Conservation (phyloP, 1,139 yeast genomes). For the Arxiozyma bovina region DNA sequence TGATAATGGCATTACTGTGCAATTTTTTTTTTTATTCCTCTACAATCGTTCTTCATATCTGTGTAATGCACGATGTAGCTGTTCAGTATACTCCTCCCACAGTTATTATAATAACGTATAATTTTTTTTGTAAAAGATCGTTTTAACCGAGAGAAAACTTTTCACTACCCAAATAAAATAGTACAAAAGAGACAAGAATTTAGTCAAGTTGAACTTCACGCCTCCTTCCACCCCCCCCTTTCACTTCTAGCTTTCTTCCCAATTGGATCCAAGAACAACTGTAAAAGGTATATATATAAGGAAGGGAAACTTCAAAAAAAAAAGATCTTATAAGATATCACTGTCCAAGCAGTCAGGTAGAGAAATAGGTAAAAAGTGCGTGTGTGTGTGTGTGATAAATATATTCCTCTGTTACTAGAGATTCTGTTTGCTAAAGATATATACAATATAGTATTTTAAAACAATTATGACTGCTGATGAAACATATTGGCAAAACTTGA, state of each 20-base stretch:
- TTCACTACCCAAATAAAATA: not conserved
- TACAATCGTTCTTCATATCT: too few species aligned
- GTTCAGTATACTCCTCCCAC: too few species aligned
- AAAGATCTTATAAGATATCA: too few species aligned
- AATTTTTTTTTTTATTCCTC: too few species aligned
- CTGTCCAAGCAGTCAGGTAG: not conserved
- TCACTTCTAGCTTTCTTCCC: not conserved
- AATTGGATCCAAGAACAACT: not conserved
- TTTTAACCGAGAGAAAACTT: not conserved
- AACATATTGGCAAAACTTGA: constrained; percentile 24
- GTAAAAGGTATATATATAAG: not conserved
- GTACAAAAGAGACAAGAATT: not conserved
- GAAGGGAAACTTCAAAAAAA: too few species aligned
- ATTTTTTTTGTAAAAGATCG: not conserved
- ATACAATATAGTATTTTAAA: not conserved
- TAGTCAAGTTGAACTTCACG: not conserved
- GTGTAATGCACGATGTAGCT: too few species aligned
- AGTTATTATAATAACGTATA: too few species aligned
- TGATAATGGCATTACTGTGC: not conserved
- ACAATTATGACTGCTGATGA: constrained; percentile 17
- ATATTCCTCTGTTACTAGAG: not conserved
- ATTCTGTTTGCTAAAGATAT: not conserved
- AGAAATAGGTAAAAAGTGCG: too few species aligned
- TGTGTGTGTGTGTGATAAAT: too few species aligned
- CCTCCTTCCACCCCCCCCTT: not conserved